Percentiles rank a stretch among this genome's conserved stretches.
Conservation (phyloP, 2,329 filamentous ascomycete genomes). For the Calonectria hongkongensis region DNA sequence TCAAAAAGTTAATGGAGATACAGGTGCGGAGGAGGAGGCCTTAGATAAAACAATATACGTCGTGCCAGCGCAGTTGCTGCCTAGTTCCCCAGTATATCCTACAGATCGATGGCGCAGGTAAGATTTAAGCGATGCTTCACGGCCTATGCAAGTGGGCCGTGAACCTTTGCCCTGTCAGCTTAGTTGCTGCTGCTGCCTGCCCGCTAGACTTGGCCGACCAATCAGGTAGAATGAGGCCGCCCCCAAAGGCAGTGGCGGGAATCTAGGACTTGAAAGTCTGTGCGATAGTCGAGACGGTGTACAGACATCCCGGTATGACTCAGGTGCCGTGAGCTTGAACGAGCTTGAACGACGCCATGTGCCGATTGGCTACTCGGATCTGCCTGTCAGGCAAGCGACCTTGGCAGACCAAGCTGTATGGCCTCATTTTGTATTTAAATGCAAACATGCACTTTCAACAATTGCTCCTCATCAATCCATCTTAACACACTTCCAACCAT, state of each 20-base stretch:
- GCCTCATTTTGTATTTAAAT: neutral
- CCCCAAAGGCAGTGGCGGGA: slow-evolving; percentile 1
- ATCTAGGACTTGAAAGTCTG: slow-evolving; percentile 18
- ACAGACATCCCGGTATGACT: slow-evolving; percentile 7
- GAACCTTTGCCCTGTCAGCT: neutral
- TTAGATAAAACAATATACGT: neutral
- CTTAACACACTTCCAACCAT: neutral
- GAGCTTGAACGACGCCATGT: neutral
- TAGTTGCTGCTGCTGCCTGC: slow-evolving; percentile 17
- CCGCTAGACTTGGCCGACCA: neutral
- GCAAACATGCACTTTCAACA: neutral
- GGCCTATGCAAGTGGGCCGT: neutral
- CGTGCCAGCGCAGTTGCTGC: slow-evolving; percentile 3
- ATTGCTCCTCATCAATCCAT: neutral
- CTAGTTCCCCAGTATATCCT: neutral
- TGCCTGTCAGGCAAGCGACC: neutral
- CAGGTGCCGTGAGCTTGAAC: slow-evolving; percentile 6
- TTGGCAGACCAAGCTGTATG: neutral
- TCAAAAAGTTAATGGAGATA: neutral
- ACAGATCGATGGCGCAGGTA: neutral
- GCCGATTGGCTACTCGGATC: neutral
- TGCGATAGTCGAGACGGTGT: neutral
- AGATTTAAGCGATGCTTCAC: slow-evolving; percentile 16
- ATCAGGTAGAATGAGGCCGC: neutral
- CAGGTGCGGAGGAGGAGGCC: neutral